phyloP scores from a whole-genome alignment of 1,284 basidiomycete species.

The Ceratobasidium sp. region DNA sequence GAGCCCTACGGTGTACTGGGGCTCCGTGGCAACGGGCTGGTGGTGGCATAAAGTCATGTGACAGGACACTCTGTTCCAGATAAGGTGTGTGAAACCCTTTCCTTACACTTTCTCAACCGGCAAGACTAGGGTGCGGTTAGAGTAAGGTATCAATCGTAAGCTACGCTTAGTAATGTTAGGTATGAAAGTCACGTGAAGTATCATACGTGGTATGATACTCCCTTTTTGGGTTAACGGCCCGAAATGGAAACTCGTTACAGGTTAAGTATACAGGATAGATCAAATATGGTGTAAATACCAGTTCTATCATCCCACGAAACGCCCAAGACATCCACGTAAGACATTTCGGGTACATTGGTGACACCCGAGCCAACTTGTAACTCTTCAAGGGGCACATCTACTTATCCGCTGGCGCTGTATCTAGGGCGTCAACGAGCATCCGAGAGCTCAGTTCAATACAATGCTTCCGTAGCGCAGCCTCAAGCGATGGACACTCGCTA shows the following conservation, averaged over 20 bases:
- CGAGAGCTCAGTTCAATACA: neutral
- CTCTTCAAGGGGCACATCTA: neutral
- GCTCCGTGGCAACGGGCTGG: no score
- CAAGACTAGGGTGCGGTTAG: neutral
- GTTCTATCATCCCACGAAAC: neutral
- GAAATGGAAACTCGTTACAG: neutral
- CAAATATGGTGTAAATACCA: neutral
- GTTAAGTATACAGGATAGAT: neutral
- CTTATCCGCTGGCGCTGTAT: neutral
- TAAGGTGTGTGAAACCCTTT: no score
- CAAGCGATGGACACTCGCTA: neutral
- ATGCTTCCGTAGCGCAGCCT: neutral
- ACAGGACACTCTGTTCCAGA: no score
- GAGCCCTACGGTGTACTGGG: no score
- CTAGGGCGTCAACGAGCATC: neutral
- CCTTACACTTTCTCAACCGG: no score
- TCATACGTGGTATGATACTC: conserved; percentile 12
- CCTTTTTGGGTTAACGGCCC: neutral
- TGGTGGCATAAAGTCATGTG: no score
- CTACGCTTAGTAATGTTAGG: neutral
- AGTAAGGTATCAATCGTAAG: neutral
- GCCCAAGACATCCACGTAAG: neutral
- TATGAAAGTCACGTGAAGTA: conserved; percentile 21
- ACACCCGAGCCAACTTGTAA: no score
- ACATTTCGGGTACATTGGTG: neutral